Evolutionary conservation across 1,139 yeast genomes (phyloP), one percentile per base, ranked within the genome.

Genomic region (Geotrichum cucujoidarum): DNA sequence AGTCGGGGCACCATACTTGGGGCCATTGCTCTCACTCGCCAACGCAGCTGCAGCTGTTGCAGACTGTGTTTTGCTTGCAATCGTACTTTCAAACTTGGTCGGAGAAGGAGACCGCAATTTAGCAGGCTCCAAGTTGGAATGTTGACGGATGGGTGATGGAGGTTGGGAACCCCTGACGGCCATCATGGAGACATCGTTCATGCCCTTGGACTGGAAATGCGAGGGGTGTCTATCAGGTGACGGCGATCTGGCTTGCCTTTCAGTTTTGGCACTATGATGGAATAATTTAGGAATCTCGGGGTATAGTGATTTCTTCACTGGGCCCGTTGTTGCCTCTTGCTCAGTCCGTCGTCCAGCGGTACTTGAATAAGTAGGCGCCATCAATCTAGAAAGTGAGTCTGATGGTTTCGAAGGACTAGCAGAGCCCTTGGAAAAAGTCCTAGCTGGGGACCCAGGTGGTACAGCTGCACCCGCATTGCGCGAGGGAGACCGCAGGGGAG

Each of bases 321-420:
- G 31, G n/a, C 20, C 13, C 10, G 40, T 16, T 4, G 35, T 6
- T 4, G 6, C 32, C 11, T 39, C 34, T 29, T 10, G 18, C 2
- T 39, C 43, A 22, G 29, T 25, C 16, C 21, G 41, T 10, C 48
- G 34, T n/a, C n/a, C n/a, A 22, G 46, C 49, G 22, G 21, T 41
- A n/a, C 49, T 47, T 5, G 49, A 24, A 14, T n/a, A 22, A 6
- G 49, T 47, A 24, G 44, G 49, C 2, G 46, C 43, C 31, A 40
- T 38, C 2, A 47, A 22, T 18, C 49, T 33, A 5, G 49, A 41
- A 25, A 42, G 37, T 7, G 40, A 29, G 24, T 47, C 49, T 4
- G 24, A 14, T 24, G 36, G 36, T 14, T 22, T 36, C 8, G 41
- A 32, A 4, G 46, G 46, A 5, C 41, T 36, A 14, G 29, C 30